These are phyloP conservation scores for Xerocomus potaroensis DNA, from an alignment of 768 basidiomycete genomes.

Conservation along the genomic window DNA sequence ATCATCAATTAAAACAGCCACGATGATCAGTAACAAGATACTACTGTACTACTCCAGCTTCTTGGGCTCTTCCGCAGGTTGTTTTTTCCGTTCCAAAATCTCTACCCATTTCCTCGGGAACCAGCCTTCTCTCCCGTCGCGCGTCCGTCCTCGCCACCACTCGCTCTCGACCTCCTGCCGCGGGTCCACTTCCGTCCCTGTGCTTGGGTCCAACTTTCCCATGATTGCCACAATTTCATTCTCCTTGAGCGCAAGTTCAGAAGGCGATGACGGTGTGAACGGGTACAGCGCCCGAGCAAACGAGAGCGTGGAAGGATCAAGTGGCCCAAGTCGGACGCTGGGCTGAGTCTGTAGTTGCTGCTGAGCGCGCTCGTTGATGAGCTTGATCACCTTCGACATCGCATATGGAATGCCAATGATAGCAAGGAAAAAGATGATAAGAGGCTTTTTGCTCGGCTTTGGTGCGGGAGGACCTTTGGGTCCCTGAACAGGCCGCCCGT, in stretches of 20 bases:
- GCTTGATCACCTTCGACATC: conserved; percentile 84
- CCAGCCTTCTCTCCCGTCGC: conserved; percentile 92
- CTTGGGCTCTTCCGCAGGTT: conserved; percentile 34
- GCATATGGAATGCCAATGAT: conserved; percentile 90
- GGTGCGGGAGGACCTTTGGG: conserved; percentile 39
- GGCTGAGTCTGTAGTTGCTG: conserved; percentile 40
- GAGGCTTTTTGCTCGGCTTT: conserved; percentile 81
- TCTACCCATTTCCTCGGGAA: conserved; percentile 91
- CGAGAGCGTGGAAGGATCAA: conserved; percentile 75
- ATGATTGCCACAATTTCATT: conserved; percentile 94
- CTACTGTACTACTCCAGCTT: conserved; percentile 37
- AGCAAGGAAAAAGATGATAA: conserved; percentile 90
- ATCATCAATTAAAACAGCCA: too few species aligned
- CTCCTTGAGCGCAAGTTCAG: conserved; percentile 77
- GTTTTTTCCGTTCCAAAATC: conserved; percentile 50
- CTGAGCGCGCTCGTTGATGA: conserved; percentile 63
- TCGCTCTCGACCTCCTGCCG: conserved; percentile 58
- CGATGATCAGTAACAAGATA: too few species aligned
- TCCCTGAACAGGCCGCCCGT: conserved; percentile 55
- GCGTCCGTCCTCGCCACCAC: conserved; percentile 94
- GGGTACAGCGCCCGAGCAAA: conserved; percentile 82
- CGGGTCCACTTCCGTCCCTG: conserved; percentile 65
- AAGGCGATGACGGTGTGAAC: conserved; percentile 68
- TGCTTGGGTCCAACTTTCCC: conserved; percentile 69
- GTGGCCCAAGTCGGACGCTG: conserved; percentile 40